Evolutionary conservation across 441 rosid species (phyloP), one percentile per base, ranked within the genome.

Genomic region (Populus hybrid): DNA sequence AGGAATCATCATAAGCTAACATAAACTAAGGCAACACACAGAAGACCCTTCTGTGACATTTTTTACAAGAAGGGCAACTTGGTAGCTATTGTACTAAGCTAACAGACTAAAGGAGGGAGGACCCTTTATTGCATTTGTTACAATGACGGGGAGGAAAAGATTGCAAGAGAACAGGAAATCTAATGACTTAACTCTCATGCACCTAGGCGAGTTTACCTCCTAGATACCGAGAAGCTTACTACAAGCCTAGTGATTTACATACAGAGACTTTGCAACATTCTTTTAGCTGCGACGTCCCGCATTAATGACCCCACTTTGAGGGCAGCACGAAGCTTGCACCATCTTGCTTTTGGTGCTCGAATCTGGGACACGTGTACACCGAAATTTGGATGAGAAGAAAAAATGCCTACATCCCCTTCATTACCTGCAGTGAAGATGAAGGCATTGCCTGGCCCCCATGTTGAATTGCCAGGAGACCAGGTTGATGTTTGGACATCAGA

Each of bases 301-400:
- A 76, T 61, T 6, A 86, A 46, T 0, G 80, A 88, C 32, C 76
- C 77, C 80, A 81, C 57, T 34, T 74, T 84, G 40, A 91, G 57
- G 1, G 86, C 91, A 50, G 97, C 93, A 69, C 91, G 81, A 26
- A 93, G 78, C 86, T 87, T 89, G 75, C 88, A 88, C 97, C 97
- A 90, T 32, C 90, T 79, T n/a, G 83, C 87, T 83, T 79, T 87
- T 0, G 91, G 83, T 73, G 79, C 81, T 73, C 84, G 67, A 16
- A 71, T 79, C 53, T 80, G 83, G 38, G 69, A 76, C 69, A 82
- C 16, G 73, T 74, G 81, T 42, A 83, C 78, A 75, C 80, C 53
- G 9, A 71, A 66, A 72, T 35, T 70, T 2, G 84, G 85, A 73
- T 75, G 67, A 30, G 88, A 71, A 72, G 87, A 53, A 68, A 83